phyloP scores from a whole-genome alignment of 768 basidiomycete genomes.

The Phaeotremella fagi region DNA sequence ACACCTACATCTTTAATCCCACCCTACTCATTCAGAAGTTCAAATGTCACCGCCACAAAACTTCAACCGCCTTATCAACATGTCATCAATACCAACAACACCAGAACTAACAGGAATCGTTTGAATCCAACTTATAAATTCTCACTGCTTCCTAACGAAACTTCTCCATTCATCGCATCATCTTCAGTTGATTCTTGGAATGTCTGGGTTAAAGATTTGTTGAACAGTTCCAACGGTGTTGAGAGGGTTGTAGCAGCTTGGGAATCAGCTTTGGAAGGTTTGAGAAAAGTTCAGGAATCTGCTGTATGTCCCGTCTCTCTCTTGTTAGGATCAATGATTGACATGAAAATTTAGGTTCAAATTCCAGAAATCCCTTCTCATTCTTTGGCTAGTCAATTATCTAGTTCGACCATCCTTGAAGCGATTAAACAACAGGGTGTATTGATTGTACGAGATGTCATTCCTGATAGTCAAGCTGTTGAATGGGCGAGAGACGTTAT shows the following conservation, averaged over 20 bases:
- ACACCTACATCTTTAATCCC: conserved; percentile 1
- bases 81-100: not conserved
- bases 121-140: not conserved
- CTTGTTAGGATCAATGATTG: not conserved
- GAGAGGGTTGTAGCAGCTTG: not conserved
- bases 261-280: not conserved
- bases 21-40: conserved; percentile 1
- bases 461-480: conserved; percentile 25
- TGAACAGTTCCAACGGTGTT: not conserved
- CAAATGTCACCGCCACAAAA: not conserved
- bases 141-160: conserved; percentile 3
- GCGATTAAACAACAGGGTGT: conserved; percentile 19
- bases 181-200: not conserved
- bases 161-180: not conserved
- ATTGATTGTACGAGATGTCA: conserved; percentile 35
- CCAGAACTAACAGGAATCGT: conserved; percentile 6
- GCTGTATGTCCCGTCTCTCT: no score
- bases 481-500: conserved; percentile 22
- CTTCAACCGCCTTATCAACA: not conserved
- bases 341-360: no score
- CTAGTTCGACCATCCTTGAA: conserved; percentile 2
- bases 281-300: conserved; percentile 1
- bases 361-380: conserved; percentile 30
- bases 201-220: conserved; percentile 4
- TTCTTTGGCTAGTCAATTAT: conserved; percentile 13